Evolutionary conservation across 345 rosid species (phyloP).

Genomic region (Capsella bursapastoris): DNA sequence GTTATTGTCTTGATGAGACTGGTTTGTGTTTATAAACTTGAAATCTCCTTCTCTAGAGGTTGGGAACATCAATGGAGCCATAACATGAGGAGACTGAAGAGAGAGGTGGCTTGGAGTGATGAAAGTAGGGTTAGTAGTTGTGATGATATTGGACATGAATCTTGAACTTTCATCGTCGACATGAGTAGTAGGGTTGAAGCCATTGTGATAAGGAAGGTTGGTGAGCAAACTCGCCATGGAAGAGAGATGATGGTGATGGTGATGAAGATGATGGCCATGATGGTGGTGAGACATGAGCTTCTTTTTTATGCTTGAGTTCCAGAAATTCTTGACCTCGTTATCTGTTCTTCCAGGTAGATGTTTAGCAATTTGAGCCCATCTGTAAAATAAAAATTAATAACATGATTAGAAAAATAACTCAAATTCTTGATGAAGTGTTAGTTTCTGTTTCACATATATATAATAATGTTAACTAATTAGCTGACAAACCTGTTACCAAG

Average conservation of each 20-base stretch:
- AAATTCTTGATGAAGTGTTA: not conserved
- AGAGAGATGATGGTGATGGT: constrained; percentile 51
- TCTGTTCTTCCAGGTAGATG: constrained; percentile 95
- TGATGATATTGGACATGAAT: constrained; percentile 48
- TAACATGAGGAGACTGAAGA: constrained; percentile 41
- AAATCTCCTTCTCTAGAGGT: constrained; percentile 54
- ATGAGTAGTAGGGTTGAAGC: constrained; percentile 41
- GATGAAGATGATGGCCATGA: constrained; percentile 33
- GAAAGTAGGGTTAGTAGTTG: constrained; percentile 63
- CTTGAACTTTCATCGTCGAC: constrained; percentile 47
- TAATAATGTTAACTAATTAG: constrained; percentile 14
- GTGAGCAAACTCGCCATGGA: constrained; percentile 47
- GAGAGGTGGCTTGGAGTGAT: constrained; percentile 47
- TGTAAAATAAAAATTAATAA: constrained; percentile 28
- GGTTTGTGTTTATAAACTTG: constrained; percentile 42
- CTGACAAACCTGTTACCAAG: constrained; percentile 81
- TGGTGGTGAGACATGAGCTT: constrained; percentile 67
- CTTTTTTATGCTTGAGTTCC: constrained; percentile 94
- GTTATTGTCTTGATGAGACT: constrained; percentile 32
- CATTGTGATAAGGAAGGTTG: constrained; percentile 43
- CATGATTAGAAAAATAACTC: not conserved
- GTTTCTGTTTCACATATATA: not conserved
- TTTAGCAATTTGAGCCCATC: constrained; percentile 94
- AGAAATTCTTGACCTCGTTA: constrained; percentile 92
- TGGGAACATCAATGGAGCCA: constrained; percentile 51